Evolutionary conservation across 768 basidiomycete genomes (phyloP).

Genomic region (Phylloporus sp.): DNA sequence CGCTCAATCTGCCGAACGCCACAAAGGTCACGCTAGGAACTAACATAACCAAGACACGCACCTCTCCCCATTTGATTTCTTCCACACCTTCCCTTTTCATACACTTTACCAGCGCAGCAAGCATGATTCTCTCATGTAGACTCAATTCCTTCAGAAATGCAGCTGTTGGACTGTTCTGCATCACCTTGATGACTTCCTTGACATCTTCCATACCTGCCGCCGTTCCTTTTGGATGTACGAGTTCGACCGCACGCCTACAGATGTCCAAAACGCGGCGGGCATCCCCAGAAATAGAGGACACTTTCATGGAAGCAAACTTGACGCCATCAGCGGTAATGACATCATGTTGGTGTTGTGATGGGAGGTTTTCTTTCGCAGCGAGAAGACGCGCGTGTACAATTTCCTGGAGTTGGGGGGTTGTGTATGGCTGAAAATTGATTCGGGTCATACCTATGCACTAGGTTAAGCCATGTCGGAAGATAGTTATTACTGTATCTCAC

Average conservation of each 20-base stretch:
- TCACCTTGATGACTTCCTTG: slow-evolving; percentile 70
- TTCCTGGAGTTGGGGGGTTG: slow-evolving; percentile 66
- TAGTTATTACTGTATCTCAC: slow-evolving; percentile 38
- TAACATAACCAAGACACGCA: slow-evolving; percentile 32
- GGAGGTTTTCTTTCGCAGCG: slow-evolving; percentile 49
- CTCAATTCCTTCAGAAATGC: slow-evolving; percentile 79
- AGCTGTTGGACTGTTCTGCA: slow-evolving; percentile 90
- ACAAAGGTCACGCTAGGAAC: neutral
- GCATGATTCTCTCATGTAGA: slow-evolving; percentile 85
- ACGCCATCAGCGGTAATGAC: slow-evolving; percentile 70
- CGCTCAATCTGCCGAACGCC: slow-evolving; percentile 51
- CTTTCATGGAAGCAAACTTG: slow-evolving; percentile 78
- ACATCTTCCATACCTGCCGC: slow-evolving; percentile 70
- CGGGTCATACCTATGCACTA: slow-evolving; percentile 68
- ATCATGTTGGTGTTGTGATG: slow-evolving; percentile 42
- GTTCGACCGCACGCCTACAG: slow-evolving; percentile 87
- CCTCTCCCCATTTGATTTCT: slow-evolving; percentile 83
- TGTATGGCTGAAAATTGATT: slow-evolving; percentile 92
- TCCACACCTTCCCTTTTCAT: slow-evolving; percentile 81
- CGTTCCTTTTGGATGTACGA: slow-evolving; percentile 49
- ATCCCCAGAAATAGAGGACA: slow-evolving; percentile 84
- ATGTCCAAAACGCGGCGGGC: slow-evolving; percentile 91
- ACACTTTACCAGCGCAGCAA: slow-evolving; percentile 79
- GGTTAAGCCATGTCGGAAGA: neutral
- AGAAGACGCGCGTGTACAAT: slow-evolving; percentile 84